These are phyloP conservation scores for Glycine soja DNA, from an alignment of 306 rosid species.

Conservation along the genomic window DNA sequence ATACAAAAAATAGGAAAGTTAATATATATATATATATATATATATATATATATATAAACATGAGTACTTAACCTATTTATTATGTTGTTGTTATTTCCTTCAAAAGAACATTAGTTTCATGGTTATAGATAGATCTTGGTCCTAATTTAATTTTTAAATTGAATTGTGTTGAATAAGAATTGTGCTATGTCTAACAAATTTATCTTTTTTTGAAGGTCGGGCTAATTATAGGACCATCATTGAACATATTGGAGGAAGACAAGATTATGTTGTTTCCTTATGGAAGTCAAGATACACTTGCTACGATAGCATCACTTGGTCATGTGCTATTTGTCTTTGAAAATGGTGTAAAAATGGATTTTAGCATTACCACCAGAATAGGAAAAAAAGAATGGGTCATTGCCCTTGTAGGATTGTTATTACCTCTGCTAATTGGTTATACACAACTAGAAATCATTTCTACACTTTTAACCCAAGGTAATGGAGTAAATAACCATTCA, in stretches of 20 bases:
- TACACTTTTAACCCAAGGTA: fast-evolving
- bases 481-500: background rate
- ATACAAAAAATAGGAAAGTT: background rate
- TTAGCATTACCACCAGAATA: constrained; percentile 34
- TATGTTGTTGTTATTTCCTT: background rate
- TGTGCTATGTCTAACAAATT: background rate
- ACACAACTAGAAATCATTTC: background rate
- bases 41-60: too few species aligned
- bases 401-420: constrained; percentile 6
- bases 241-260: background rate
- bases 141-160: background rate
- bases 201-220: constrained; percentile 49
- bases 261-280: constrained; percentile 41
- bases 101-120: background rate
- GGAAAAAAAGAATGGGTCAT: constrained; percentile 53
- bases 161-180: background rate
- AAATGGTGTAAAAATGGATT: constrained; percentile 61
- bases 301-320: constrained; percentile 50
- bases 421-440: background rate
- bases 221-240: constrained; percentile 53
- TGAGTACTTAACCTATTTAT: background rate
- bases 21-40: background rate
- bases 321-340: constrained; percentile 51
- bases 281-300: constrained; percentile 55
- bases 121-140: background rate